phyloP scores from a whole-genome alignment of 2,329 filamentous ascomycete genomes.

The Colletotrichum coccodes region DNA sequence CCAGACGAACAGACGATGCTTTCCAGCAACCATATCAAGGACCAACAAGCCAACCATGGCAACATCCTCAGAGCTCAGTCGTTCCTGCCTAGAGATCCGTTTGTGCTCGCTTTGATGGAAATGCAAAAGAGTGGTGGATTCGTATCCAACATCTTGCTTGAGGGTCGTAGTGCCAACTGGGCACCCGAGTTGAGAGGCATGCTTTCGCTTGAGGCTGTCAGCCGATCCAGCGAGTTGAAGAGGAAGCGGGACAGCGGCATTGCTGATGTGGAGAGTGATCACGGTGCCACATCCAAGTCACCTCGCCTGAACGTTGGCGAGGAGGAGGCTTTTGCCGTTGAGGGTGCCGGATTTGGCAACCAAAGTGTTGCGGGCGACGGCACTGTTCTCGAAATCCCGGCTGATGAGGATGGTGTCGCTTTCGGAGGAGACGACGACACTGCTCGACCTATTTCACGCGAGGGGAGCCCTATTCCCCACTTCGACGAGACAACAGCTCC shows the following conservation, averaged over 20 bases:
- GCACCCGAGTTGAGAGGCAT: conserved; percentile 93
- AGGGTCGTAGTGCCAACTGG: conserved; percentile 82
- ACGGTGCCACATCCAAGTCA: conserved; percentile 67
- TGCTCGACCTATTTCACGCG: conserved; percentile 47
- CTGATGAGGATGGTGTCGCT: conserved; percentile 61
- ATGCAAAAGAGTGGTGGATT: conserved; percentile 94
- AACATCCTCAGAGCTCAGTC: conserved; percentile 85
- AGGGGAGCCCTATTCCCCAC: conserved; percentile 62
- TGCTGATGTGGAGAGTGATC: conserved; percentile 79
- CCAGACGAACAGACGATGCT: conserved; percentile 86
- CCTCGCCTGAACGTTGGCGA: conserved; percentile 76
- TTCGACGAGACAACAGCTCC: conserved; percentile 85
- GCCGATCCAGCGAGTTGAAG: conserved; percentile 83
- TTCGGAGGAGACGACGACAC: conserved; percentile 58
- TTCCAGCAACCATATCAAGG: conserved; percentile 80
- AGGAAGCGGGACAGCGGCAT: conserved; percentile 92
- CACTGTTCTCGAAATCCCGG: conserved; percentile 73
- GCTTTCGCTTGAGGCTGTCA: conserved; percentile 85
- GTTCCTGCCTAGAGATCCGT: conserved; percentile 88
- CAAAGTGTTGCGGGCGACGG: conserved; percentile 64
- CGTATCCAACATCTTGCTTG: conserved; percentile 85
- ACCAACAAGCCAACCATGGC: conserved; percentile 85
- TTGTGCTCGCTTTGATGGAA: conserved; percentile 87
- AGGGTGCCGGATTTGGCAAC: conserved; percentile 63
- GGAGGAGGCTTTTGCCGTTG: conserved; percentile 66